Conservation (phyloP, 805 yeast species). For the Saturnispora halmiae region DNA sequence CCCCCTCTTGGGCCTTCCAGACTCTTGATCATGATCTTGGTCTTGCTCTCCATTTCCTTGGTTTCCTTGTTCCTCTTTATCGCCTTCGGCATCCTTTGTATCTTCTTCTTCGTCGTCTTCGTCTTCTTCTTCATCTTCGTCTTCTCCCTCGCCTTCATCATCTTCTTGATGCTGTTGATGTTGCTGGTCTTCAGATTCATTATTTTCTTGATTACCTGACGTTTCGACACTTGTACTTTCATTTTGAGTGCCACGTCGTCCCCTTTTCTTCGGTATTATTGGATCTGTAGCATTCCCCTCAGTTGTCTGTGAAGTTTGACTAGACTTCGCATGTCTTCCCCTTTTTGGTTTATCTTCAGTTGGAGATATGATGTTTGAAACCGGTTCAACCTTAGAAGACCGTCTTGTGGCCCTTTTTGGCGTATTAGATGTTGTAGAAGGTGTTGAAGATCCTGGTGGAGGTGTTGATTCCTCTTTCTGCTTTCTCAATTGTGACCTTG, state of each 20-base stretch:
- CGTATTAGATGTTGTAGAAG: no score
- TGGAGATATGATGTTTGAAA: background rate
- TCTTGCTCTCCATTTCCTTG: background rate
- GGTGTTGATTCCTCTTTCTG: background rate
- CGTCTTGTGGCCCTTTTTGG: background rate
- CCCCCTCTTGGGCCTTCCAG: background rate
- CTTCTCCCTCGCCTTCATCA: background rate
- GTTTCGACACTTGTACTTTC: no score
- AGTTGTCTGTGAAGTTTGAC: no score
- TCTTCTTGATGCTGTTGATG: no score
- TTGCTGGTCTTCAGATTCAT: no score
- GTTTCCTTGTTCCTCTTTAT: no score
- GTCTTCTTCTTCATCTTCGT: background rate
- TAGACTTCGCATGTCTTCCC: background rate
- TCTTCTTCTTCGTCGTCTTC: background rate
- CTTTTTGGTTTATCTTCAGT: background rate
- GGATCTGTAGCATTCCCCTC: background rate
- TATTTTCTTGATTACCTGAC: no score
- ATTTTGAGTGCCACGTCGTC: background rate
- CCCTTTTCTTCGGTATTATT: background rate
- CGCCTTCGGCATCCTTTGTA: no score
- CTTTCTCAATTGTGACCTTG: background rate
- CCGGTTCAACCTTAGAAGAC: background rate
- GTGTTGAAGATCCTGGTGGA: no score
- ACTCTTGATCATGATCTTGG: background rate